Conservation (phyloP, 140 eudicot species). For the Senecio squalidus region DNA sequence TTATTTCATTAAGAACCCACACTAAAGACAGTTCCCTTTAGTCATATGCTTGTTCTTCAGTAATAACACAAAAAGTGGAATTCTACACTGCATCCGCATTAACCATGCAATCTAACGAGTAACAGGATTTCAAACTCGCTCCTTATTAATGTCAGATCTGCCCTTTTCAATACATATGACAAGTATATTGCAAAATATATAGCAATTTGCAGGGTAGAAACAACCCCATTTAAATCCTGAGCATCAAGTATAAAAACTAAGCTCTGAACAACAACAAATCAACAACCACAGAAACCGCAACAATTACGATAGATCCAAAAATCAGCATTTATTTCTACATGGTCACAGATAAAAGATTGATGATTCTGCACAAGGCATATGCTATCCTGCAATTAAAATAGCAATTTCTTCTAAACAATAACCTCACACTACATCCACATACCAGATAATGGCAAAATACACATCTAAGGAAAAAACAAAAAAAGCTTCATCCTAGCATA, state of each 20-base stretch:
- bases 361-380: neutral
- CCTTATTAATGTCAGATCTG: neutral
- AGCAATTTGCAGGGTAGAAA: constrained; percentile 14
- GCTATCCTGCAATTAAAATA: neutral
- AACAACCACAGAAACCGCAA: constrained; percentile 9
- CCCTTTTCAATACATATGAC: constrained; percentile 2
- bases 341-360: neutral
- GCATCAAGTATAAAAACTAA: constrained; percentile 4
- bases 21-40: neutral
- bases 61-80: neutral
- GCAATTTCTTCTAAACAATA: neutral
- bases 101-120: neutral
- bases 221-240: constrained; percentile 2
- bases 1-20: constrained; percentile 8
- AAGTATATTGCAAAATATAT: constrained; percentile 3
- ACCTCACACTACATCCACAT: neutral
- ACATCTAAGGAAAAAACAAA: neutral
- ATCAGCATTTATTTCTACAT: constrained; percentile 14
- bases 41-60: neutral
- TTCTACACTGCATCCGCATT: neutral
- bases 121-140: neutral
- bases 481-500: constrained; percentile 2
- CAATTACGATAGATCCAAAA: constrained; percentile 11
- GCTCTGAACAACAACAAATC: constrained; percentile 1
- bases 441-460: neutral